Conservation (phyloP, 83 land plant species). For the Isoetes engelmannii region DNA sequence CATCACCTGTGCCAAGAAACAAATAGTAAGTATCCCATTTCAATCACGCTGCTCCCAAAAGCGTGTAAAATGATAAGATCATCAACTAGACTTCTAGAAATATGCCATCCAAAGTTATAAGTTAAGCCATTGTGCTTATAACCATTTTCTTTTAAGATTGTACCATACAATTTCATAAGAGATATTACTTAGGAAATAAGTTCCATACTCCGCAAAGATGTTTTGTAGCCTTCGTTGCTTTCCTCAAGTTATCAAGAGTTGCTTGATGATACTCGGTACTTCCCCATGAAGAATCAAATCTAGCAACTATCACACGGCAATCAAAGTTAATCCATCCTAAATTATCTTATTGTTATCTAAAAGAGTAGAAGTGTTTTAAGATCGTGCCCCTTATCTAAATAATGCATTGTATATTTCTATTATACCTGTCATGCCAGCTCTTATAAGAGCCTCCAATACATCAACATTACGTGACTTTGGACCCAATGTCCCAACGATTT, state of each 20-base stretch:
- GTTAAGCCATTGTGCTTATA: too few relatives aligned
- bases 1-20: neutral
- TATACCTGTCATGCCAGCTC: constrained; percentile 79
- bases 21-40: neutral
- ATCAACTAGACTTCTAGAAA: too few relatives aligned
- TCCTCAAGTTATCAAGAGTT: constrained; percentile 51
- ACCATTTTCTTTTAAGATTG: too few relatives aligned
- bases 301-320: constrained; percentile 39
- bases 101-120: too few relatives aligned
- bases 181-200: too few relatives aligned
- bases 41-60: too few relatives aligned
- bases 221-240: constrained; percentile 36
- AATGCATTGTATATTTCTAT: neutral
- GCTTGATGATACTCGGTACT: constrained; percentile 53
- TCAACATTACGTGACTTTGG: constrained; percentile 69
- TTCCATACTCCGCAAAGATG: constrained; percentile 52
- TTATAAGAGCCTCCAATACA: constrained; percentile 49
- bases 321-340: too few relatives aligned
- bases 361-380: too few relatives aligned
- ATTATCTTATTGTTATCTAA: too few relatives aligned
- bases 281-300: constrained; percentile 63
- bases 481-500: constrained; percentile 75
- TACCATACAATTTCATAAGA: too few relatives aligned
- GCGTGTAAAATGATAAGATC: too few relatives aligned
- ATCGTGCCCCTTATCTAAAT: too few relatives aligned